Evolutionary conservation across 768 basidiomycete genomes (phyloP), one percentile per base, ranked within the genome.

Genomic region (Russula emetica): DNA sequence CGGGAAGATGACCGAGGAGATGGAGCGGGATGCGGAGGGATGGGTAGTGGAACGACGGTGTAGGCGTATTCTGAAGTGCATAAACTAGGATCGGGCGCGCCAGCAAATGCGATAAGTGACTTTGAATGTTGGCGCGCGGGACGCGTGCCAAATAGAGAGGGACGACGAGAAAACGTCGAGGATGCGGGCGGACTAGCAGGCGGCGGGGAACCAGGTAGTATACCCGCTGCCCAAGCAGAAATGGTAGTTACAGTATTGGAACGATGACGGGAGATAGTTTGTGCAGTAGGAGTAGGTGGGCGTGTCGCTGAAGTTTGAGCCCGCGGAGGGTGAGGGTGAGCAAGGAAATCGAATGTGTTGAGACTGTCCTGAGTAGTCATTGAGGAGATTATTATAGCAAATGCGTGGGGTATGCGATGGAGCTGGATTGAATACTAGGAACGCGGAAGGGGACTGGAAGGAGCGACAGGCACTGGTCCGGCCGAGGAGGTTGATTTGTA

Each of bases 141-240:
- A 38, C 44, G 49, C 14, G 42, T 2, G 56, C 68, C 55, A 60
- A 63, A 68, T 10, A 72, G 47, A 20, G 74, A 68, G 24, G 71
- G 70, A 44, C 72, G 69, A 13, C 70, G 69, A 8, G 72, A 73
- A 26, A 68, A 78, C 75, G 28, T 32, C 11, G 34, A 72, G 70
- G 47, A 45, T 49, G 63, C 63, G 58, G 28, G 72, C 55, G 74
- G 78, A 40, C 78, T 74, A n/a, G 69, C 55, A 13, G 78, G 76
- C 0, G 74, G 77, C 3, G 88, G 87, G 18, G 87, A 85, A 7
- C 87, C 88, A 5, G 88, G 88, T 61, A 86, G 83, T 60, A 90
- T 85, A 66, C 76, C 78, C 22, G 82, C 75, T 5, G 83, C 85
- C 88, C 88, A 91, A 44, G 82, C 67, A 18, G 80, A 70, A 52